Evolutionary conservation across 2,329 filamentous ascomycete species (phyloP).

Genomic region (Aschersonia sp.): DNA sequence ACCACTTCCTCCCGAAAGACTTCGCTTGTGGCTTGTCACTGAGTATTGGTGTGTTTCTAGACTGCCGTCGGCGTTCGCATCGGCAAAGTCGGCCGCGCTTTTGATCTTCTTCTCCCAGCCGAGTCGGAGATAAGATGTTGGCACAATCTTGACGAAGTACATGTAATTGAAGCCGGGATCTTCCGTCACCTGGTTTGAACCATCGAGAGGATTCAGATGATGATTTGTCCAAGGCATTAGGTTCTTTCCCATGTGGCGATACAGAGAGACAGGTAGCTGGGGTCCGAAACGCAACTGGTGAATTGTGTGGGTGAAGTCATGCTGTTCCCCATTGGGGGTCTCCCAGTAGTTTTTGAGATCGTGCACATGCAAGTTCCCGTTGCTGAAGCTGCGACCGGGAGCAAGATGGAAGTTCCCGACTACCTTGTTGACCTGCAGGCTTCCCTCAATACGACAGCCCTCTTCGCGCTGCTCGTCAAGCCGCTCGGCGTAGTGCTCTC

Average conservation of each 20-base stretch:
- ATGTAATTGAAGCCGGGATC: constrained; percentile 91
- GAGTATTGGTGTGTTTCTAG: constrained; percentile 98
- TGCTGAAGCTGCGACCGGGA: constrained; percentile 89
- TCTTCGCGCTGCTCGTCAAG: constrained; percentile 79
- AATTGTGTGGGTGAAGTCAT: constrained; percentile 81
- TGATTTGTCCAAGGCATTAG: constrained; percentile 66
- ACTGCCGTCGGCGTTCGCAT: constrained; percentile 54
- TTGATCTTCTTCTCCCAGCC: constrained; percentile 58
- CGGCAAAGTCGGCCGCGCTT: constrained; percentile 14
- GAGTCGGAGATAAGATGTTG: constrained; percentile 84
- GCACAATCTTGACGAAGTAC: constrained; percentile 99
- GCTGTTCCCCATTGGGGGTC: constrained; percentile 48
- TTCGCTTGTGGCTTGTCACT: constrained; percentile 91
- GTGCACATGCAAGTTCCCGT: constrained; percentile 93
- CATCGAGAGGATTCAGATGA: constrained; percentile 83
- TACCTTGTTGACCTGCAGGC: constrained; percentile 92
- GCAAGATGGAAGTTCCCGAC: constrained; percentile 98
- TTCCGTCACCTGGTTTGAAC: constrained; percentile 57
- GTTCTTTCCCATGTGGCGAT: constrained; percentile 39
- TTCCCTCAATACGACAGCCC: constrained; percentile 87
- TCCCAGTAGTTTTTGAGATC: constrained; percentile 94
- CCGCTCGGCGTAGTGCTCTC: constrained; percentile 84
- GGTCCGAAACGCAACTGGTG: constrained; percentile 89
- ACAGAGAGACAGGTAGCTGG: constrained; percentile 62
- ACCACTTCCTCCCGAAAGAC: constrained; percentile 70